Evolutionary conservation across 768 basidiomycete species (phyloP).

Genomic region (Xerocomellus intermedius): DNA sequence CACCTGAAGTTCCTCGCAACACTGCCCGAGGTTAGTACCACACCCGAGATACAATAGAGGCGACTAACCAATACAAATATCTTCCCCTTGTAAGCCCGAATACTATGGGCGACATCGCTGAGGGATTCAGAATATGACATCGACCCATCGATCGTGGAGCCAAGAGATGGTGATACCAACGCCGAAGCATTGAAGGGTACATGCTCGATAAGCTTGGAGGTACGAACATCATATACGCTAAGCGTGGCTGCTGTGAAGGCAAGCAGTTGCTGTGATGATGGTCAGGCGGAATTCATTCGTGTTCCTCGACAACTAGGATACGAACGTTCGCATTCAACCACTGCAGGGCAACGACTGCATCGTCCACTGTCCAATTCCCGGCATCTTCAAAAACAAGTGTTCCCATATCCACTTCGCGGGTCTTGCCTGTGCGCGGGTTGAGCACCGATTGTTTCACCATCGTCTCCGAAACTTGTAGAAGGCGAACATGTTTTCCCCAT

Average conservation of each 20-base stretch:
- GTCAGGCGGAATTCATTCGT: background rate
- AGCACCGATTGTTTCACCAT: slow-evolving; percentile 48
- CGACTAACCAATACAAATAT: slow-evolving; percentile 80
- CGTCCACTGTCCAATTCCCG: slow-evolving; percentile 58
- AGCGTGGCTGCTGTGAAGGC: slow-evolving; percentile 56
- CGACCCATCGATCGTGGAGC: slow-evolving; percentile 45
- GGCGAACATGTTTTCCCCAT: slow-evolving; percentile 70
- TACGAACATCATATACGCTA: slow-evolving; percentile 66
- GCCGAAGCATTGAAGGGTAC: slow-evolving; percentile 55
- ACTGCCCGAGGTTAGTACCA: slow-evolving; percentile 40
- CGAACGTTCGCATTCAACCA: slow-evolving; percentile 90
- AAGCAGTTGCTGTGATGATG: slow-evolving; percentile 59
- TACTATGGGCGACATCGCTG: slow-evolving; percentile 61
- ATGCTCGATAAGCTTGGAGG: slow-evolving; percentile 59
- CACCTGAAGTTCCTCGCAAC: slow-evolving; percentile 63
- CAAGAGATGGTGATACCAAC: slow-evolving; percentile 53
- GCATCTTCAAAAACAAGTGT: slow-evolving; percentile 61
- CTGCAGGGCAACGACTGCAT: slow-evolving; percentile 68
- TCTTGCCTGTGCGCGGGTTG: slow-evolving; percentile 60
- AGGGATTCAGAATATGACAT: slow-evolving; percentile 49
- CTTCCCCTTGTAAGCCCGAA: slow-evolving; percentile 85
- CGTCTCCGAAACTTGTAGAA: slow-evolving; percentile 67
- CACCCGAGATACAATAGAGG: background rate
- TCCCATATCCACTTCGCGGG: slow-evolving; percentile 58
- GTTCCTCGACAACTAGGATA: slow-evolving; percentile 30